phyloP scores from a whole-genome alignment of 768 basidiomycete genomes.

The Rhodocollybia butyracea region DNA sequence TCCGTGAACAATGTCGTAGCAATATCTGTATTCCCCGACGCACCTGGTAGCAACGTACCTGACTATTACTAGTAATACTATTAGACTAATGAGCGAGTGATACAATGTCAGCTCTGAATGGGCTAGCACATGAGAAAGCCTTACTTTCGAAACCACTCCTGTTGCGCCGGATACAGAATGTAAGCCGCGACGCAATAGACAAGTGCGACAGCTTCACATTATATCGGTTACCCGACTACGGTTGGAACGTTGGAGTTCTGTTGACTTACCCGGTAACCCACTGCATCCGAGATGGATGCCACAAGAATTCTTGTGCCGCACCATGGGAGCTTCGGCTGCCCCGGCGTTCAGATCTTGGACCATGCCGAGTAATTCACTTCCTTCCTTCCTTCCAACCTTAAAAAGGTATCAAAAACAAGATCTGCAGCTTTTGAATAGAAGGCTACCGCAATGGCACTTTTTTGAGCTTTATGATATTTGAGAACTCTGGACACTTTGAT shows the following conservation, averaged over 20 bases:
- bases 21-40: background rate
- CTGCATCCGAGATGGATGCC: slow-evolving; percentile 4
- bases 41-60: slow-evolving; percentile 20
- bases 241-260: background rate
- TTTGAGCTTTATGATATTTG: no score
- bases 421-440: no score
- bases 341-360: no score
- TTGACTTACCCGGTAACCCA: slow-evolving; percentile 2
- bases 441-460: no score
- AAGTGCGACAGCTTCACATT: background rate
- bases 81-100: background rate
- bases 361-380: no score
- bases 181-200: background rate
- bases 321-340: no score
- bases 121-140: background rate
- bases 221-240: background rate
- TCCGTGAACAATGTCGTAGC: background rate
- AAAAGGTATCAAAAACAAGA: no score
- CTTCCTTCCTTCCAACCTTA: no score
- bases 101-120: background rate
- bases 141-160: background rate
- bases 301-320: slow-evolving; percentile 10
- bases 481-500: no score
- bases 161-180: background rate
- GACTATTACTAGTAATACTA: no score